phyloP scores from a whole-genome alignment of 2,329 filamentous ascomycete genomes.

The Venturia pyrina region DNA sequence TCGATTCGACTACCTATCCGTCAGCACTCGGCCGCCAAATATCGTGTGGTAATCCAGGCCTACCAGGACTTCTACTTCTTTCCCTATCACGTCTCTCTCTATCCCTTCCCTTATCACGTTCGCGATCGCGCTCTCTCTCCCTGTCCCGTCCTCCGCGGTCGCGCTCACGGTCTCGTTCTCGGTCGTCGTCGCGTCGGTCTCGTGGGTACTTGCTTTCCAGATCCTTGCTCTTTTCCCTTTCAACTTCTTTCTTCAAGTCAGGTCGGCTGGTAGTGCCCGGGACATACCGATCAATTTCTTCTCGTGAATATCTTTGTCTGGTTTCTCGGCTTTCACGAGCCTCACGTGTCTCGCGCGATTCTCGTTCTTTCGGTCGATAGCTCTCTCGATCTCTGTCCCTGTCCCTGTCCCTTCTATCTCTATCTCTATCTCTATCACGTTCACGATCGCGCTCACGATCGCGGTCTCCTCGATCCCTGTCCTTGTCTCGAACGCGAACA shows the following conservation, averaged over 20 bases:
- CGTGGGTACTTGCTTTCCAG: constrained; percentile 6
- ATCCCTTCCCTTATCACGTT: constrained; percentile 22
- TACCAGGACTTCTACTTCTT: constrained; percentile 1
- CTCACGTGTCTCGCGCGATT: constrained; percentile 13
- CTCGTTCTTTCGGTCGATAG: background rate
- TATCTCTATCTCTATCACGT: constrained; percentile 12
- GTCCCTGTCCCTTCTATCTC: background rate
- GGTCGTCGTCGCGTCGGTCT: background rate
- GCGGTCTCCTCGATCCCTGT: constrained; percentile 19
- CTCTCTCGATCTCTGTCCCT: constrained; percentile 2
- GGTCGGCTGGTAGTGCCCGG: constrained; percentile 26
- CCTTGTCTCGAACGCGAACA: constrained; percentile 14
- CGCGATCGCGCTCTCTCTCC: constrained; percentile 13
- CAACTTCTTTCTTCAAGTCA: constrained; percentile 15
- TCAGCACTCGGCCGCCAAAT: constrained; percentile 6
- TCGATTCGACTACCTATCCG: constrained; percentile 6
- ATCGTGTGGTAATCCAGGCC: constrained; percentile 7
- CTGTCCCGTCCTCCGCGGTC: constrained; percentile 18
- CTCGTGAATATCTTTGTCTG: constrained; percentile 19
- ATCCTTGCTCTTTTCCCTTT: constrained; percentile 16
- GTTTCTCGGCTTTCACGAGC: constrained; percentile 14
- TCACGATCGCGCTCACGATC: constrained; percentile 24
- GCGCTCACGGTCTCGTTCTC: background rate
- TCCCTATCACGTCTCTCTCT: constrained; percentile 19
- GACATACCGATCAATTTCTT: constrained; percentile 36